These are phyloP conservation scores for Boechera divaricarpa DNA, from an alignment of 345 rosid species.

Conservation along the genomic window DNA sequence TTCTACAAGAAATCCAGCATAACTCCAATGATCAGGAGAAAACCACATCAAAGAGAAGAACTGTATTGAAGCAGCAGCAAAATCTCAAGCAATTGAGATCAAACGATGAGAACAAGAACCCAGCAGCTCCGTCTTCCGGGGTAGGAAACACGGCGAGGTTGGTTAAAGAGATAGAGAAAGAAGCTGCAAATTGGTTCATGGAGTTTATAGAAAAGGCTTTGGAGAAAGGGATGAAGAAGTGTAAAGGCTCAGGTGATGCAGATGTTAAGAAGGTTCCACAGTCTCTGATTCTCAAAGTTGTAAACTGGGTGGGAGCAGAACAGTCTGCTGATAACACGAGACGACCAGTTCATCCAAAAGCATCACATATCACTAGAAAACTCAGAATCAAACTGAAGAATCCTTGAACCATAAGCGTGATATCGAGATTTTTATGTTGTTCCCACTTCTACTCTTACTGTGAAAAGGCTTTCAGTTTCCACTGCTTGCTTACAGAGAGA, in stretches of 20 bases:
- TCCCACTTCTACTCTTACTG: slow-evolving; percentile 26
- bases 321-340: slow-evolving; percentile 57
- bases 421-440: not conserved
- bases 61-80: slow-evolving; percentile 51
- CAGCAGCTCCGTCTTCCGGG: slow-evolving; percentile 44
- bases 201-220: slow-evolving; percentile 82
- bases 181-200: slow-evolving; percentile 97
- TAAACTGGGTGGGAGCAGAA: slow-evolving; percentile 91
- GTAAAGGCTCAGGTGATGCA: slow-evolving; percentile 52
- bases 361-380: slow-evolving; percentile 72
- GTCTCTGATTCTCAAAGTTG: slow-evolving; percentile 71
- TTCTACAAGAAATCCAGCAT: slow-evolving; percentile 60
- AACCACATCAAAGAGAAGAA: slow-evolving; percentile 57
- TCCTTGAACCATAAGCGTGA: slow-evolving; percentile 44
- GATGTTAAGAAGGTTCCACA: slow-evolving; percentile 73
- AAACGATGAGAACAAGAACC: slow-evolving; percentile 86
- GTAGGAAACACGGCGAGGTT: slow-evolving; percentile 63
- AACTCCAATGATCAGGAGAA: slow-evolving; percentile 59
- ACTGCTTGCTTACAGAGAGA: slow-evolving; percentile 26
- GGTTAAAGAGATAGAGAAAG: slow-evolving; percentile 73
- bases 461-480: slow-evolving; percentile 16
- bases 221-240: slow-evolving; percentile 77
- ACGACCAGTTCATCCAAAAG: slow-evolving; percentile 79
- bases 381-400: slow-evolving; percentile 87
- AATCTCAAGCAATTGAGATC: slow-evolving; percentile 48